Percentiles rank a stretch among this genome's conserved stretches.
Conservation (phyloP, 2,329 filamentous ascomycete species). For the Beauveria bassiana region DNA sequence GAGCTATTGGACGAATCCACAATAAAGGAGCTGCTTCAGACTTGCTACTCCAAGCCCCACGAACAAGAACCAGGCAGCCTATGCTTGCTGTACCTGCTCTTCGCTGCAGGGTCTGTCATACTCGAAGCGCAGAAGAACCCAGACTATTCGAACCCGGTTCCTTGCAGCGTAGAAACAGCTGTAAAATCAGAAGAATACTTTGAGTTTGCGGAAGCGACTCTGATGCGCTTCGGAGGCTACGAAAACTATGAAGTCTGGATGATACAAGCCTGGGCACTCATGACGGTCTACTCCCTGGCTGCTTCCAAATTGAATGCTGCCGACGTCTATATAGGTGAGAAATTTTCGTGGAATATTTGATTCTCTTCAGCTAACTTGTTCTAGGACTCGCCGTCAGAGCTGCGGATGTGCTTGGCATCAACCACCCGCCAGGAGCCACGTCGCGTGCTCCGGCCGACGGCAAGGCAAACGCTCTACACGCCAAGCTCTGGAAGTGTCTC, state of each 20-base stretch:
- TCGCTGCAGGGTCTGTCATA: slow-evolving; percentile 44
- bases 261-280: slow-evolving; percentile 54
- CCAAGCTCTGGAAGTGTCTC: slow-evolving; percentile 2
- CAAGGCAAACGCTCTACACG: neutral
- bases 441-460: neutral
- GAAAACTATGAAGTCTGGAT: slow-evolving; percentile 59
- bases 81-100: slow-evolving; percentile 53
- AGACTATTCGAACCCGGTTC: neutral
- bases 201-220: slow-evolving; percentile 47
- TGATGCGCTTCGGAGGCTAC: slow-evolving; percentile 38
- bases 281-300: slow-evolving; percentile 56
- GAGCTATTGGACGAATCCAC: slow-evolving; percentile 48
- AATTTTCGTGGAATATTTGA: neutral
- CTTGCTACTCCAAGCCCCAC: slow-evolving; percentile 48
- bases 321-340: slow-evolving; percentile 51
- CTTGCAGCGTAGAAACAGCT: slow-evolving; percentile 24
- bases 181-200: slow-evolving; percentile 57
- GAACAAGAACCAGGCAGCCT: slow-evolving; percentile 42
- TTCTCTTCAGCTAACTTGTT: slow-evolving; percentile 11
- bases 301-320: slow-evolving; percentile 56
- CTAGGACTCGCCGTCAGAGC: slow-evolving; percentile 56
- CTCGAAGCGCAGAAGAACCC: neutral
- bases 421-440: neutral
- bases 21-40: slow-evolving; percentile 42
- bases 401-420: slow-evolving; percentile 37